phyloP scores from a whole-genome alignment of 1,284 basidiomycete genomes.

The Somion occarium region DNA sequence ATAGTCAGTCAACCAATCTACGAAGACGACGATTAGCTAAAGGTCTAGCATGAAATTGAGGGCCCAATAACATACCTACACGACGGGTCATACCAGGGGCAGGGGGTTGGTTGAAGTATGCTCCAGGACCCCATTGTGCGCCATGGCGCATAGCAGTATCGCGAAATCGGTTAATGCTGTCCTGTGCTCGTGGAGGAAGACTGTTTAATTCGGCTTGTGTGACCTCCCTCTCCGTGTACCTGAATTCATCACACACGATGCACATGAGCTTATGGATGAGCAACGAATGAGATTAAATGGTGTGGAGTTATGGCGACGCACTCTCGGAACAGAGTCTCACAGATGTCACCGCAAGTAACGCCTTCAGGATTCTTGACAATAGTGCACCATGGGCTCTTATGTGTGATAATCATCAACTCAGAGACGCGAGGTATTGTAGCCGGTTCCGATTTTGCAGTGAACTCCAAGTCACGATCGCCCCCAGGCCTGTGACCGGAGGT shows the following conservation, averaged over 20 bases:
- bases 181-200: conserved; percentile 59
- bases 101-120: conserved; percentile 26
- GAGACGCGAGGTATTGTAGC: conserved; percentile 75
- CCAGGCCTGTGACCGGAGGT: neutral
- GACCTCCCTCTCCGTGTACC: conserved; percentile 65
- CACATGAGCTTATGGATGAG: conserved; percentile 11
- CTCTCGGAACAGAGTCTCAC: conserved; percentile 65
- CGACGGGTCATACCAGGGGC: too few relatives aligned
- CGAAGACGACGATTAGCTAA: too few relatives aligned
- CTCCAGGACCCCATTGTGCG: conserved; percentile 19
- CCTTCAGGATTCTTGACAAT: conserved; percentile 67
- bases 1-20: conserved; percentile 74
- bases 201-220: conserved; percentile 61
- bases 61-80: too few relatives aligned
- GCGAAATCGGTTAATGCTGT: conserved; percentile 21
- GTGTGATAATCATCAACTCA: conserved; percentile 69
- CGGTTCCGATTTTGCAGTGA: conserved; percentile 67
- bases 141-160: neutral
- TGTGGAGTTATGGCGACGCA: conserved; percentile 30
- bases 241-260: conserved; percentile 21
- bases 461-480: conserved; percentile 54
- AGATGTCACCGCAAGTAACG: conserved; percentile 70
- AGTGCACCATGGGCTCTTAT: conserved; percentile 74
- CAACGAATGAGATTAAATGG: neutral
- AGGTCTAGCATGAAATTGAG: too few relatives aligned